A percentile compares a stretch with the other conserved stretches of the same genome.
phyloP scores from a whole-genome alignment of 345 rosid species.

The Salix brachista region DNA sequence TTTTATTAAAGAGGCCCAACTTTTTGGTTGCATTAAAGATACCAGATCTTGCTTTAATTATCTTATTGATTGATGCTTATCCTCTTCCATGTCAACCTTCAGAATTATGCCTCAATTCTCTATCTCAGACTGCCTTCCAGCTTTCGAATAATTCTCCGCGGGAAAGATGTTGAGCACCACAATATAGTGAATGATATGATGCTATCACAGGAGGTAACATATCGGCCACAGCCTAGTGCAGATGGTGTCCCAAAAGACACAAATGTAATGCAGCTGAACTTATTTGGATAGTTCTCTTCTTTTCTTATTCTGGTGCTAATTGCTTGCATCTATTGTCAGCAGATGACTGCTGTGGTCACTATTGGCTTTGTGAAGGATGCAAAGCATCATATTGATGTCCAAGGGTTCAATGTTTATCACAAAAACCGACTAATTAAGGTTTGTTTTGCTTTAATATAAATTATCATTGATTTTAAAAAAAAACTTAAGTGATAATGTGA shows the following conservation, averaged over 20 bases:
- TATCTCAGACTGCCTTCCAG: slow-evolving; percentile 81
- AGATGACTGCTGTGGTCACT: slow-evolving; percentile 73
- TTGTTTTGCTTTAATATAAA: slow-evolving; percentile 12
- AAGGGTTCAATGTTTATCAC: slow-evolving; percentile 93
- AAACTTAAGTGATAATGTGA: background rate
- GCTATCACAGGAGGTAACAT: slow-evolving; percentile 68
- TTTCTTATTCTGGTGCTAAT: slow-evolving; percentile 17
- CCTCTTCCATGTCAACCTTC: slow-evolving; percentile 17
- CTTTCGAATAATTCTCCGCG: slow-evolving; percentile 87
- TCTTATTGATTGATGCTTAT: slow-evolving; percentile 3
- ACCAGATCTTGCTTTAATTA: background rate
- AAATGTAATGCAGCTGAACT: slow-evolving; percentile 37
- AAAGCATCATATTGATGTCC: slow-evolving; percentile 77
- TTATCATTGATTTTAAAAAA: background rate
- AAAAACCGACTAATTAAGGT: slow-evolving; percentile 96
- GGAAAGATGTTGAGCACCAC: slow-evolving; percentile 87
- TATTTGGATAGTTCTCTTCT: background rate
- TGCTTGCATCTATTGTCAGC: slow-evolving; percentile 24
- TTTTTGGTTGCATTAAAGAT: slow-evolving; percentile 2
- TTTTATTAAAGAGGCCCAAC: background rate
- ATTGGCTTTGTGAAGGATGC: slow-evolving; percentile 98
- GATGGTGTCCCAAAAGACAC: slow-evolving; percentile 50
- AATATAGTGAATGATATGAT: slow-evolving; percentile 97
- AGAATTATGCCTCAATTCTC: slow-evolving; percentile 94
- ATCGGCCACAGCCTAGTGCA: slow-evolving; percentile 61